Evolutionary conservation across 805 yeast species (phyloP).

Genomic region (Cyberlindnera sargentensis): DNA sequence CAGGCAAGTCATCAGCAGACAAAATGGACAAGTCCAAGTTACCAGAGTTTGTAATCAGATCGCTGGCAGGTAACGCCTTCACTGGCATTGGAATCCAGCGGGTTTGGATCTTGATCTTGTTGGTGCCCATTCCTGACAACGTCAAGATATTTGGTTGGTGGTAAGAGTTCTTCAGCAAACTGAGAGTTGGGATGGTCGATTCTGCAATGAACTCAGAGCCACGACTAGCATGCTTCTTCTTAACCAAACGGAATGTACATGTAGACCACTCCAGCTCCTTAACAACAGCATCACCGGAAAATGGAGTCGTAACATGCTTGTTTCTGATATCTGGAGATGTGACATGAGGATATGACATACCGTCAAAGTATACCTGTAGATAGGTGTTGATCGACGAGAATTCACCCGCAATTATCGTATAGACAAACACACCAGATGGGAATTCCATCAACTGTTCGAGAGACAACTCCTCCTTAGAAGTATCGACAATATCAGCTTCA

Average conservation of each 20-base stretch:
- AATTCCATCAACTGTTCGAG: constrained; percentile 50
- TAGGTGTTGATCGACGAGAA: constrained; percentile 50
- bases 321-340: constrained; percentile 42
- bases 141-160: constrained; percentile 50
- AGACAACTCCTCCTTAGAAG: constrained; percentile 42
- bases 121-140: constrained; percentile 45
- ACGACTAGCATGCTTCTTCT: constrained; percentile 46
- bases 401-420: constrained; percentile 54
- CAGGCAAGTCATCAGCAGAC: constrained; percentile 59
- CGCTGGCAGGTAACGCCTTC: constrained; percentile 59
- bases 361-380: constrained; percentile 74
- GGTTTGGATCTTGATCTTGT: constrained; percentile 49
- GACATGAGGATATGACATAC: constrained; percentile 58
- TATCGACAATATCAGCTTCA: constrained; percentile 28
- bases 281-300: constrained; percentile 68
- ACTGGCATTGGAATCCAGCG: constrained; percentile 76
- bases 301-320: constrained; percentile 30
- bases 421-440: constrained; percentile 72
- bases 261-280: constrained; percentile 74
- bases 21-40: constrained; percentile 51
- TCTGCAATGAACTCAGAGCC: constrained; percentile 55
- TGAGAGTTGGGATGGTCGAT: constrained; percentile 56
- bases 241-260: constrained; percentile 53
- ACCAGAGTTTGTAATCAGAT: constrained; percentile 73
- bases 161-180: constrained; percentile 60